These are phyloP conservation scores for Rhodotorula sp. DNA, from an alignment of 1,284 basidiomycete genomes.

Conservation along the genomic window DNA sequence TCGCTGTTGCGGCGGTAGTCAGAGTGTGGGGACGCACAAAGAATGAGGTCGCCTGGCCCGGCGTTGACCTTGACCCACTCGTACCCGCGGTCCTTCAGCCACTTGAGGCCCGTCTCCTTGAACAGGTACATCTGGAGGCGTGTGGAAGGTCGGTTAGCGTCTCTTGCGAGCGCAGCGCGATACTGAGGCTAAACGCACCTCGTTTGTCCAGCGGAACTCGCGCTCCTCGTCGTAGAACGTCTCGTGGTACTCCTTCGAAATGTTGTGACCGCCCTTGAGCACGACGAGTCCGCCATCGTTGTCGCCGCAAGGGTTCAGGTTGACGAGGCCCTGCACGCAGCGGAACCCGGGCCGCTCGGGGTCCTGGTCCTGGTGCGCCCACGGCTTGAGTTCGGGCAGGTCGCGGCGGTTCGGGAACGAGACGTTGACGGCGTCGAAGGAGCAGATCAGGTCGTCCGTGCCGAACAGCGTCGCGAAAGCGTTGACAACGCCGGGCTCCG, in stretches of 20 bases:
- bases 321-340: conserved; percentile 53
- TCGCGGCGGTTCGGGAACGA: conserved; percentile 46
- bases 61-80: conserved; percentile 27
- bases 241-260: conserved; percentile 20
- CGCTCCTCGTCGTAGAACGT: conserved; percentile 12
- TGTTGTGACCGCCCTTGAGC: conserved; percentile 40
- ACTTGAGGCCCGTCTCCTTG: conserved; percentile 19
- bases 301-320: conserved; percentile 51
- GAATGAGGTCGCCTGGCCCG: conserved; percentile 19
- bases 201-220: conserved; percentile 25
- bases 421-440: conserved; percentile 47
- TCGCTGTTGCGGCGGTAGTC: not conserved
- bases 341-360: conserved; percentile 47
- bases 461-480: conserved; percentile 46
- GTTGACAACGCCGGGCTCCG: conserved; percentile 49
- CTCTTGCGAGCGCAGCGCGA: not conserved
- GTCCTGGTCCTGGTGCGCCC: conserved; percentile 24
- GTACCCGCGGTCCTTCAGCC: conserved; percentile 14
- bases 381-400: conserved; percentile 27
- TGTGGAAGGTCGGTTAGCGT: not conserved
- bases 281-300: conserved; percentile 54
- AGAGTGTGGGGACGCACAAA: not conserved
- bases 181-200: not conserved
- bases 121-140: conserved; percentile 13
- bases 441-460: conserved; percentile 33